These are phyloP conservation scores for Mucor mucedo DNA, from an alignment of 371 early-diverging fungal species.

Conservation along the genomic window DNA sequence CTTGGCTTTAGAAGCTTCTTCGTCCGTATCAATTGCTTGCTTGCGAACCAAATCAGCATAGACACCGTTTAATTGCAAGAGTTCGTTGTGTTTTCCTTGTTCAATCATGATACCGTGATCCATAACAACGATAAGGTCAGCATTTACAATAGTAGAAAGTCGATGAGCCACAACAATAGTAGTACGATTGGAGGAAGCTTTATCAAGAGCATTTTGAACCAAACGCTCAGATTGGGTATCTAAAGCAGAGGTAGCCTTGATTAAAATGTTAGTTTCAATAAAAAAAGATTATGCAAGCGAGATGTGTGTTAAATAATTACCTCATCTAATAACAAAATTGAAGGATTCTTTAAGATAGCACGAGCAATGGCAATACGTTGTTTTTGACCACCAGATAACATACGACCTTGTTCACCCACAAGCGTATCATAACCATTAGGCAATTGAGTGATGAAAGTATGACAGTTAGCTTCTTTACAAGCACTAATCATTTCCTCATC, in stretches of 20 bases:
- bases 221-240: conserved; percentile 81
- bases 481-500: conserved; percentile 66
- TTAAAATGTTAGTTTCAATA: too few relatives aligned
- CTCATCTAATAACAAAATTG: conserved; percentile 77
- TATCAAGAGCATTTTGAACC: conserved; percentile 77
- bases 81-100: conserved; percentile 65
- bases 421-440: conserved; percentile 36
- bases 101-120: conserved; percentile 72
- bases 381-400: conserved; percentile 88
- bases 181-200: conserved; percentile 73
- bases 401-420: conserved; percentile 55
- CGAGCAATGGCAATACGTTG: conserved; percentile 82
- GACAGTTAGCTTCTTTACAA: conserved; percentile 73
- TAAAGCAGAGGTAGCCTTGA: conserved; percentile 71
- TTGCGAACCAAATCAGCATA: conserved; percentile 58
- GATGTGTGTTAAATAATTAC: too few relatives aligned
- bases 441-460: conserved; percentile 66
- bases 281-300: too few relatives aligned
- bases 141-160: conserved; percentile 75
- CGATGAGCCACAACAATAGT: conserved; percentile 92
- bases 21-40: conserved; percentile 30
- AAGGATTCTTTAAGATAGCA: conserved; percentile 71
- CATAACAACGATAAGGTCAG: conserved; percentile 81
- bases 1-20: neutral
- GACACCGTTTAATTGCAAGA: conserved; percentile 44